Percentiles rank a stretch among this genome's conserved stretches.
phyloP scores from a whole-genome alignment of 306 rosid species.

The Luffa acutangula region DNA sequence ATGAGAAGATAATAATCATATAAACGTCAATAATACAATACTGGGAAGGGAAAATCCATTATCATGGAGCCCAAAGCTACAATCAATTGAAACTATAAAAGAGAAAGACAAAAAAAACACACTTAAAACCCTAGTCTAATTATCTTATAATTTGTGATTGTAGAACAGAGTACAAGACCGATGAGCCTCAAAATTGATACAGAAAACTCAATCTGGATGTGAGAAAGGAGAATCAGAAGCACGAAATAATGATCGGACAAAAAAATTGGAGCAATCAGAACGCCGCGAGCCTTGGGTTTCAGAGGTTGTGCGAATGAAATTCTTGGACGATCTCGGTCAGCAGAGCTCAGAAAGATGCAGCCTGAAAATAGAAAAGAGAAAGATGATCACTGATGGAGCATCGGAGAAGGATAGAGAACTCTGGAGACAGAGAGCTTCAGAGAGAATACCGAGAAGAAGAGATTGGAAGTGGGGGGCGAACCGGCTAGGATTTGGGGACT shows the following conservation, averaged over 20 bases:
- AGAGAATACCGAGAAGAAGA: not conserved
- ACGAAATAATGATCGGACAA: not conserved
- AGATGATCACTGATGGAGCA: not conserved
- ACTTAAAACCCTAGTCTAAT: conserved; percentile 7
- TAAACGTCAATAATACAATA: conserved; percentile 15
- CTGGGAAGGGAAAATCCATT: conserved; percentile 12
- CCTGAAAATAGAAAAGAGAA: not conserved
- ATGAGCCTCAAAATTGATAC: conserved; percentile 4
- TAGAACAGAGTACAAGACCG: conserved; percentile 13
- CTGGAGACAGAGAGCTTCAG: not conserved
- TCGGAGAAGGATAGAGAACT: not conserved
- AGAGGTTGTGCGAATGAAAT: not conserved
- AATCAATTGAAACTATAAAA: conserved; percentile 6
- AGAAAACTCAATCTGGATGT: not conserved
- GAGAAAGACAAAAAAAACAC: not conserved
- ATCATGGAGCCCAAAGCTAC: conserved; percentile 14
- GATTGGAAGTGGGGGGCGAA: not conserved
- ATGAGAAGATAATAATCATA: conserved; percentile 3
- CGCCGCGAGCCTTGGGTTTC: not conserved
- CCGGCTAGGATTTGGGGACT: not conserved
- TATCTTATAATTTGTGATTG: conserved; percentile 2
- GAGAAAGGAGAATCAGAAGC: conserved; percentile 3
- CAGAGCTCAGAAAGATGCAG: not conserved
- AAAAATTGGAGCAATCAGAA: not conserved
- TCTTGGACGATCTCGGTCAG: not conserved